Evolutionary conservation across 257 asterid species (phyloP).

Genomic region (Jacaranda mimosifolia): DNA sequence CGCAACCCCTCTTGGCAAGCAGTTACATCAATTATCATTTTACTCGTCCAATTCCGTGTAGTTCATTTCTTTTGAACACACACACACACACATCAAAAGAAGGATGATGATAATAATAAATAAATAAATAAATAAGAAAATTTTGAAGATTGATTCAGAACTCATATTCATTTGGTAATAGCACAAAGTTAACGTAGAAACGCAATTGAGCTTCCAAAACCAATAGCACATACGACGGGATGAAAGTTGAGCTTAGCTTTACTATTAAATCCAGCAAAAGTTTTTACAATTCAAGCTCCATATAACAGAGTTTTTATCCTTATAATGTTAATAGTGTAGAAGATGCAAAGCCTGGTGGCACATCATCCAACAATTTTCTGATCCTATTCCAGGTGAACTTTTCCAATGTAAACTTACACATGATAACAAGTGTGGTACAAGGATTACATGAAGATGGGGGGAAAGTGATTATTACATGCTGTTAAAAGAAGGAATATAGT

Average conservation of each 20-base stretch:
- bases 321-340: not conserved
- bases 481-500: conserved; percentile 29
- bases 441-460: conserved; percentile 33
- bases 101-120: no score
- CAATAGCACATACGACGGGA: not conserved
- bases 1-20: not conserved
- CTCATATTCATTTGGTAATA: no score
- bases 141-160: no score
- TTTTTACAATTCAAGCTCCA: conserved; percentile 9
- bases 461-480: conserved; percentile 2
- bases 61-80: no score
- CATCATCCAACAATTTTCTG: not conserved
- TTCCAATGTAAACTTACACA: conserved; percentile 19
- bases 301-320: not conserved
- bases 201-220: not conserved
- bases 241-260: not conserved
- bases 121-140: no score
- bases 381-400: not conserved
- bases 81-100: no score
- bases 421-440: conserved; percentile 3
- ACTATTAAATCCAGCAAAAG: not conserved
- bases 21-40: no score
- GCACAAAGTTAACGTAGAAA: not conserved
- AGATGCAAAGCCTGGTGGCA: no score
- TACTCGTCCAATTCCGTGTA: not conserved